These are phyloP conservation scores for Melianthus villosus DNA, from an alignment of 441 rosid genomes.

Conservation along the genomic window DNA sequence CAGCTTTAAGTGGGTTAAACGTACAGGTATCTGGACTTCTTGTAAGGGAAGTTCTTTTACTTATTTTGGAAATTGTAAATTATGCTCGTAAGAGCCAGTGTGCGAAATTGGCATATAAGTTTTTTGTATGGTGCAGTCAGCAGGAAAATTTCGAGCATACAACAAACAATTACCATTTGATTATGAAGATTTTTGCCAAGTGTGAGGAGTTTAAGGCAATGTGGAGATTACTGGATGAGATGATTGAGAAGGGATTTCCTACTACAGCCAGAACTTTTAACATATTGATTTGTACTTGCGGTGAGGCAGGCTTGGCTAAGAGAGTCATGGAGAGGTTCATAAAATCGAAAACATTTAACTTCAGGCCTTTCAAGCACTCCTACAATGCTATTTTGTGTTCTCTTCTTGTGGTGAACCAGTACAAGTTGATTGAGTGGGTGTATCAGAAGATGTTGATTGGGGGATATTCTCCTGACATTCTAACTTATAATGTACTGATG, in stretches of 20 bases:
- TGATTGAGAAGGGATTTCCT: constrained; percentile 60
- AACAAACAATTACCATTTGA: constrained; percentile 37
- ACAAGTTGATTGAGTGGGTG: constrained; percentile 83
- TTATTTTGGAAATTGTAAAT: constrained; percentile 35
- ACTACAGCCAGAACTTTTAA: constrained; percentile 68
- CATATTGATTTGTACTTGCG: constrained; percentile 59
- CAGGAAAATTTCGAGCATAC: constrained; percentile 49
- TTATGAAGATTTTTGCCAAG: constrained; percentile 68
- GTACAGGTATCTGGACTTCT: constrained; percentile 55
- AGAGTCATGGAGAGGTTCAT: constrained; percentile 63
- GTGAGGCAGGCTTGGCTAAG: constrained; percentile 56
- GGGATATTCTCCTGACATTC: constrained; percentile 39
- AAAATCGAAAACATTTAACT: constrained; percentile 55
- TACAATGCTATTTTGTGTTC: constrained; percentile 60
- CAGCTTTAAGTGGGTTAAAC: constrained; percentile 34
- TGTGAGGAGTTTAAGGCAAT: constrained; percentile 74
- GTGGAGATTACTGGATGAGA: constrained; percentile 78
- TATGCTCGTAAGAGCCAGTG: constrained; percentile 36
- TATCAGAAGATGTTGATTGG: constrained; percentile 55
- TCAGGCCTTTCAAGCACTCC: constrained; percentile 62
- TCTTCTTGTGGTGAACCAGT: constrained; percentile 39
- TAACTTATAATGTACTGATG: constrained; percentile 60
- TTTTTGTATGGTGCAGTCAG: constrained; percentile 61
- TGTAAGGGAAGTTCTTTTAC: constrained; percentile 68
- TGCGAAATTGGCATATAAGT: constrained; percentile 59